Evolutionary conservation across 1,284 basidiomycete genomes (phyloP).

Genomic region (Cutaneotrichosporon daszewskae): DNA sequence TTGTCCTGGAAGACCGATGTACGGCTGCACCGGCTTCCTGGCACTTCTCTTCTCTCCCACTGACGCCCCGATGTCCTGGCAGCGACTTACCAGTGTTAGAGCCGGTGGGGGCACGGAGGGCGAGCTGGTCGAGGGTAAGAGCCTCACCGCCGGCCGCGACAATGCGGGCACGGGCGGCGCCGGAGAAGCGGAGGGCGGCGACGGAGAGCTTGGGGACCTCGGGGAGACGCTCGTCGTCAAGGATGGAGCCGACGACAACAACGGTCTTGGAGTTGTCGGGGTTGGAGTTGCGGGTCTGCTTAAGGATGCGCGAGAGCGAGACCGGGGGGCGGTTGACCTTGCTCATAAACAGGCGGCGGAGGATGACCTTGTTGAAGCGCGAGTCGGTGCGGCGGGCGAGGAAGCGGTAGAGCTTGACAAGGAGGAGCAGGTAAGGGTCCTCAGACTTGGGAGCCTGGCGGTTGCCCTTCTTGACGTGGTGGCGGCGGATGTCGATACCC

Average conservation of each 20-base stretch:
- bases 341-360: conserved; percentile 93
- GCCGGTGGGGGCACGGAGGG: conserved; percentile 86
- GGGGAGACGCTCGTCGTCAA: conserved; percentile 88
- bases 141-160: conserved; percentile 90
- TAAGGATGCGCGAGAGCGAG: conserved; percentile 83
- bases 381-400: conserved; percentile 94
- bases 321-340: conserved; percentile 91
- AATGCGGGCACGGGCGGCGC: conserved; percentile 88
- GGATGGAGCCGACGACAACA: conserved; percentile 86
- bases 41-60: no score
- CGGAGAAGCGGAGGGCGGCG: conserved; percentile 93
- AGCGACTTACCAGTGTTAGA: conserved; percentile 69
- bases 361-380: conserved; percentile 95
- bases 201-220: conserved; percentile 87
- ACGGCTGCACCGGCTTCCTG: no score
- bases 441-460: conserved; percentile 95
- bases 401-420: conserved; percentile 99
- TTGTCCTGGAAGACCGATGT: no score
- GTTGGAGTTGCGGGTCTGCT: conserved; percentile 65
- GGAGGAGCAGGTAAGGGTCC: conserved; percentile 96
- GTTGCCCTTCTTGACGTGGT: conserved; percentile 98
- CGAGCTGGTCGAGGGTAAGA: conserved; percentile 95
- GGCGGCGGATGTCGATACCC: conserved; percentile 96
- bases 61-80: no score
- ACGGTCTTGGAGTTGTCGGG: conserved; percentile 72